phyloP scores from a whole-genome alignment of 257 asterid genomes.

The Solanum peruvianum region DNA sequence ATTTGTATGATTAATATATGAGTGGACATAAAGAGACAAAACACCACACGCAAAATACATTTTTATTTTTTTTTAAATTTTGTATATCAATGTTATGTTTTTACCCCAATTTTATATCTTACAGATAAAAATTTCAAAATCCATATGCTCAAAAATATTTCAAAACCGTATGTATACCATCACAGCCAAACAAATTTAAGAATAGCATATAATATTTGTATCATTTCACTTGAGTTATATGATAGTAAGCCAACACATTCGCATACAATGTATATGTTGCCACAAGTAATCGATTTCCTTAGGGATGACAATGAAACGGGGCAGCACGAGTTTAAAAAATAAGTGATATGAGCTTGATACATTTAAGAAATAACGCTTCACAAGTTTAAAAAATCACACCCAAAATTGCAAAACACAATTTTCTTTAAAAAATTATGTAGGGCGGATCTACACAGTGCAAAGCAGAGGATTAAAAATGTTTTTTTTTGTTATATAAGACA shows the following conservation, averaged over 20 bases:
- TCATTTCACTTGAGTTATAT: not conserved
- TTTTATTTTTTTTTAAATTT: not conserved
- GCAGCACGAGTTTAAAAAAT: not conserved
- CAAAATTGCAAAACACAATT: not conserved
- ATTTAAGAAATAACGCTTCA: not conserved
- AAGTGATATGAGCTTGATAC: not conserved
- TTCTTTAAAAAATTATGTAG: too few species aligned
- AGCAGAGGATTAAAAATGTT: not conserved
- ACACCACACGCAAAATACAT: not conserved
- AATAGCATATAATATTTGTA: not conserved
- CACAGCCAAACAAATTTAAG: not conserved
- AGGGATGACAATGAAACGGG: not conserved
- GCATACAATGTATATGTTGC: not conserved
- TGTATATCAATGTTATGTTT: not conserved
- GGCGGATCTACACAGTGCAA: not conserved
- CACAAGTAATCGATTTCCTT: accelerated
- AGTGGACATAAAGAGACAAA: not conserved
- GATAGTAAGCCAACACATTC: too few species aligned
- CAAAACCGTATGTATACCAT: not conserved
- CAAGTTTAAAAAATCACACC: not conserved
- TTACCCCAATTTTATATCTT: not conserved
- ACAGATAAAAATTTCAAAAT: too few species aligned
- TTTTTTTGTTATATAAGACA: not conserved
- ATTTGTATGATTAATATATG: not conserved
- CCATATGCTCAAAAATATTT: not conserved